Base-by-base conservation (phyloP, 805 yeast genomes). In the Candida orba region DNA sequence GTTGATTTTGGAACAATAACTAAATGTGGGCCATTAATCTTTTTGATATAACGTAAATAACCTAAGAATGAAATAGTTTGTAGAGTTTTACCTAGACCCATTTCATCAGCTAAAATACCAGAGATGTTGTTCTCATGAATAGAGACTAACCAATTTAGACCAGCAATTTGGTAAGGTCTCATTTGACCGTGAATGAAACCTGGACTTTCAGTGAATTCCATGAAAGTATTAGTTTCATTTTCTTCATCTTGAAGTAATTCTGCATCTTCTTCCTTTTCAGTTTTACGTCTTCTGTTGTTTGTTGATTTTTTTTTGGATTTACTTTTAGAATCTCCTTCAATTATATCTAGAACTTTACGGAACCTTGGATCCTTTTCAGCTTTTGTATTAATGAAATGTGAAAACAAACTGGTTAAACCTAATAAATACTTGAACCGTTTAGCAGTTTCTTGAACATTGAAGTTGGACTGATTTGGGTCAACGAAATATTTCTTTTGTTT, bases 171-270 rank as follows among this genome's bases (percentile, higher is more conserved):
- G 58, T 84, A 84, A 3, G 84, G 80, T 54, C 95, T 72, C 45
- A 84, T 61, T 34, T 58, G 56, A 36, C 95, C 95, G 46, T 76
- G 63, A 22, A 85, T 59, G 53, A 72, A 91, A 3, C 78, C 71
- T 0, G 99, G 99, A 3, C 90, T 79, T 57, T 88, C 96, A 2
- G 93, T 83, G 54, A 91, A 76, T 36, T 85, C 82, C 1, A 86
- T 79, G 24, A 79, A 67, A 17, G 53, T 50, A 17, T 53, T 53
- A 9, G 52, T 54, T 15, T 62, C 46, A 12, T 62, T 64, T 40
- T 69, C 72, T 44, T 75, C 79, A 38, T 82, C 81, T 50, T 78
- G 71, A 64, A 89, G 67, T 45, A 85, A 66, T 54, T 82, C 88
- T 1, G 78, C 87, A 58, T 84, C 90, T 58, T 84, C 93, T 58